Evolutionary conservation across 2,329 filamentous ascomycete species (phyloP), one percentile per base, ranked within the genome.

Genomic region (Neopestalotiopsis rosae): DNA sequence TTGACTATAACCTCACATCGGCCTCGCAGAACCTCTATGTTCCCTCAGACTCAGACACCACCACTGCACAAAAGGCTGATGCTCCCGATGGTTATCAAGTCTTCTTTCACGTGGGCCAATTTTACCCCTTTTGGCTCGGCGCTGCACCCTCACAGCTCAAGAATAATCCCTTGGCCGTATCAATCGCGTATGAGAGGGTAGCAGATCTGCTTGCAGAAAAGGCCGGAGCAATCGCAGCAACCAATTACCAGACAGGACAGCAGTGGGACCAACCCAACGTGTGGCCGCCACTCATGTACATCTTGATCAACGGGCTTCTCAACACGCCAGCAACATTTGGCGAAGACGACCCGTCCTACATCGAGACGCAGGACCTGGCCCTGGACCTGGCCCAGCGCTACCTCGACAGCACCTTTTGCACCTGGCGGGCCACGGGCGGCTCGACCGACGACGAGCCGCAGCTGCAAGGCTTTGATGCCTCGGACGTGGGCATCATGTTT

Each of bases 211-310:
- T 92, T 5, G 82, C 86, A 12, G 76, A 79, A 38, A 83, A 85
- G 13, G 77, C 79, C 0, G 90, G 90, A 45, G 89, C 86, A 45
- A 87, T 92, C 59, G 84, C 89, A 2, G 88, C 90, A 0, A 91
- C 89, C 4, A 92, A 91, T 74, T 80, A 89, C 68, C 74, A 78
- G 61, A 88, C 89, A 0, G 87, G 87, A 14, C 86, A 92, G 81
- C 90, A 92, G 75, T 92, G 90, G 90, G 90, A 92, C 67, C 86
- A 91, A 76, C 90, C 90, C 0, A 92, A 89, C 73, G 90, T 92
- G 32, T 92, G 90, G 90, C 90, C 90, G 12, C 89, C 90, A 3
- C 83, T 91, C 64, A 87, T 89, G 81, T 88, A 92, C 77, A 83
- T 90, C 58, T 81, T 91, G 32, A 91, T 91, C 81, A 76, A 88